phyloP scores from a whole-genome alignment of 208 protist species.

The Crithidia acanthocephali region DNA sequence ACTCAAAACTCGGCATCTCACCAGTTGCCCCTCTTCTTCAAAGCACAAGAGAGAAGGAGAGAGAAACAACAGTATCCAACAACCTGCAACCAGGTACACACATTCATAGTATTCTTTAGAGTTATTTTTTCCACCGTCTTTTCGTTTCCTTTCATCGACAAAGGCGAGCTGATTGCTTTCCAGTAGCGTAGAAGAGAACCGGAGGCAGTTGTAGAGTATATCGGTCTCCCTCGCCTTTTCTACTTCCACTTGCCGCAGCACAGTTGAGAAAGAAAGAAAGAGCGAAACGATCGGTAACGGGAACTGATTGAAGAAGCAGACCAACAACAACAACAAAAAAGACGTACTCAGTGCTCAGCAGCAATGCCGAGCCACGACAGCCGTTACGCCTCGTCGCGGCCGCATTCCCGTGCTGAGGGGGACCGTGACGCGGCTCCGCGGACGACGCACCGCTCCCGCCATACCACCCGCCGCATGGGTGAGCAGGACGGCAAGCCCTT shows the following conservation, averaged over 20 bases:
- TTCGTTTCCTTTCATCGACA: conserved; percentile 15
- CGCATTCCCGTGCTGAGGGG: not conserved
- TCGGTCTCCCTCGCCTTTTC: too few relatives aligned
- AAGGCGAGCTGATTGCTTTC: conserved; percentile 4
- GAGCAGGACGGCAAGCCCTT: conserved; percentile 15
- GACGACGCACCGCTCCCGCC: conserved; percentile 17
- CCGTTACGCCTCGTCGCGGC: not conserved
- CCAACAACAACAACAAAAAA: not conserved
- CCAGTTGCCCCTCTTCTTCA: too few relatives aligned
- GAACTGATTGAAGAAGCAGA: not conserved
- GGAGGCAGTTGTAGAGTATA: too few relatives aligned
- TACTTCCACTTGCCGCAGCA: too few relatives aligned
- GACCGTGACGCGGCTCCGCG: not conserved
- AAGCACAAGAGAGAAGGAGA: too few relatives aligned
- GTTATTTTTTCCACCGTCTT: conserved; percentile 15
- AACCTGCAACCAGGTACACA: not conserved
- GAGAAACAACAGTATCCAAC: too few relatives aligned
- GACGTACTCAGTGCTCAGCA: not conserved
- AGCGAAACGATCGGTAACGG: too few relatives aligned
- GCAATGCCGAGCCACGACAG: conserved; percentile 9
- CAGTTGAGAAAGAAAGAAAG: too few relatives aligned
- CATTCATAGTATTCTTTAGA: conserved; percentile 20
- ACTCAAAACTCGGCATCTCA: too few relatives aligned
- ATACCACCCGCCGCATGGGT: conserved; percentile 10
- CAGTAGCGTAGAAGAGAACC: too few relatives aligned